Conservation (phyloP, 164 flowering plant genomes). For the Aristolochia fimbriata region DNA sequence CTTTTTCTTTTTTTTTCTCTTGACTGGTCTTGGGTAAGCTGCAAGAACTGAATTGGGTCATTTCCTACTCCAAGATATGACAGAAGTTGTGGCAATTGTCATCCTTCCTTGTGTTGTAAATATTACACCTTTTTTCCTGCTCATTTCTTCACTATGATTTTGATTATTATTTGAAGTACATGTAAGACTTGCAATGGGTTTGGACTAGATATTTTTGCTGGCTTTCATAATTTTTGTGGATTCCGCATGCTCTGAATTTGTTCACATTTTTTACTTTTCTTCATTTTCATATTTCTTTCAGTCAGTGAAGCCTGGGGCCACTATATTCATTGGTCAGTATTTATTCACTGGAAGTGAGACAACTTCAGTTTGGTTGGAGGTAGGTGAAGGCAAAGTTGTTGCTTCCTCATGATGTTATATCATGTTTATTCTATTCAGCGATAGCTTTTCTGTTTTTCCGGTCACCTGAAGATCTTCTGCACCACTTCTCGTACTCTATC, state of each 20-base stretch:
- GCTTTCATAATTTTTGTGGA: too few relatives aligned
- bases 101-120: too few relatives aligned
- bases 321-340: slow-evolving; percentile 89
- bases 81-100: too few relatives aligned
- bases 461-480: not conserved
- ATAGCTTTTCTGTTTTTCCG: not conserved
- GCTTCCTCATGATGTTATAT: not conserved
- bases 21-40: too few relatives aligned
- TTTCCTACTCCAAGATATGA: too few relatives aligned
- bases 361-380: slow-evolving; percentile 98
- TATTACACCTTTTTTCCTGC: too few relatives aligned
- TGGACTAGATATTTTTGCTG: too few relatives aligned
- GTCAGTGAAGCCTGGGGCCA: slow-evolving; percentile 85
- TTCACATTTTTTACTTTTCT: not conserved
- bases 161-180: too few relatives aligned
- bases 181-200: too few relatives aligned
- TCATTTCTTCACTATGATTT: too few relatives aligned
- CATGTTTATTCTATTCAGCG: not conserved
- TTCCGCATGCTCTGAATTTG: not conserved
- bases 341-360: slow-evolving; percentile 98
- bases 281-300: slow-evolving; percentile 13
- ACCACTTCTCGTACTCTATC: not conserved
- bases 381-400: slow-evolving; percentile 8
- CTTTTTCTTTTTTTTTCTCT: too few relatives aligned
- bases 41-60: too few relatives aligned